phyloP scores from a whole-genome alignment of 306 rosid species.

The Cicer judaicum region DNA sequence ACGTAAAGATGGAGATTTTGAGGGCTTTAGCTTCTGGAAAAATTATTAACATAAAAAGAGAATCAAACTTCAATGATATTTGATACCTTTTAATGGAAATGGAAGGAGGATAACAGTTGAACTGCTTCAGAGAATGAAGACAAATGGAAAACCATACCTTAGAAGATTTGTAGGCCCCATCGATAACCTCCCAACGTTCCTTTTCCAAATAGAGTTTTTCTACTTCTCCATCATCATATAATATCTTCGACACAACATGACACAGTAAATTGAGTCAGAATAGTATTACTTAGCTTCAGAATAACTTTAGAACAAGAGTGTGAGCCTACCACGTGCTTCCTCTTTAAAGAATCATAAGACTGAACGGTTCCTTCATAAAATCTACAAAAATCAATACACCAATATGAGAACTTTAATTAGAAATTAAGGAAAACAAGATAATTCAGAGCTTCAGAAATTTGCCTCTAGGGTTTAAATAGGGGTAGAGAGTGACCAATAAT shows the following conservation, averaged over 20 bases:
- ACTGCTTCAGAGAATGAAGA: constrained; percentile 42
- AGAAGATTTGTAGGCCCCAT: constrained; percentile 38
- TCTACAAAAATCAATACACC: constrained; percentile 56
- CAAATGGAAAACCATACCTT: constrained; percentile 51
- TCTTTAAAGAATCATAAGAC: constrained; percentile 73
- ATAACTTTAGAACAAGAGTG: constrained; percentile 31
- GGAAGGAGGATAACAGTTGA: constrained; percentile 30
- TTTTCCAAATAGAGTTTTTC: constrained; percentile 54
- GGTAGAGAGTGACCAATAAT: constrained; percentile 6
- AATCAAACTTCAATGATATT: constrained; percentile 47
- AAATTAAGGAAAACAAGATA: constrained; percentile 24
- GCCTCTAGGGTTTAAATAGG: constrained; percentile 33
- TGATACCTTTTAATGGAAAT: constrained; percentile 38
- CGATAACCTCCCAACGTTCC: constrained; percentile 59
- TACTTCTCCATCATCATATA: constrained; percentile 57
- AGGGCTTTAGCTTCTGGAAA: constrained; percentile 71
- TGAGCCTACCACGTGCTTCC: constrained; percentile 88
- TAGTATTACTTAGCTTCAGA: constrained; percentile 23
- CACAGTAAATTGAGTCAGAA: constrained; percentile 42
- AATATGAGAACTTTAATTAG: constrained; percentile 37
- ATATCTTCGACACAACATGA: constrained; percentile 61
- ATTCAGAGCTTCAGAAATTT: constrained; percentile 7
- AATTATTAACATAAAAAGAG: constrained; percentile 37
- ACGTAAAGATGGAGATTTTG: constrained; percentile 54
- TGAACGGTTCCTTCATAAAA: constrained; percentile 87